Base-by-base conservation (phyloP, 2,329 filamentous ascomycete genomes). In the Microcera coccophila region DNA sequence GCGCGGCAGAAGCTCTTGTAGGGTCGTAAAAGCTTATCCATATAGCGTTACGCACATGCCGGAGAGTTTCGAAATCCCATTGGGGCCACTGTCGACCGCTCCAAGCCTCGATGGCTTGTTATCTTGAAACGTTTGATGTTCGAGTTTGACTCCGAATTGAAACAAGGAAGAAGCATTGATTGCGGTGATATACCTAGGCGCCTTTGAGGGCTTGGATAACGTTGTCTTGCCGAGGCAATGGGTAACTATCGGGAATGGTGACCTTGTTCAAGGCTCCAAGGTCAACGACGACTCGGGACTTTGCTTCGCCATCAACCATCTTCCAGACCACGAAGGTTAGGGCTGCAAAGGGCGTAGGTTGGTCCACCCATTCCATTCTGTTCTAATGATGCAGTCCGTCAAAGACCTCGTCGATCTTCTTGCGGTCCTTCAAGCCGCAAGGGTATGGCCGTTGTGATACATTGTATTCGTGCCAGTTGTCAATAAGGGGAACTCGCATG, bases 221-320 rank as follows among this genome's bases (percentile, higher is more conserved):
- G 4, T 37, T 28, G 28, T 42, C 34, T n/a, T 42, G 14, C 2
- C n/a, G n/a, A n/a, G 34, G 24, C 11, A 42, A 19, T 1, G 19
- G 34, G 14, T 42, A 38, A 15, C 31, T 37, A n/a, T 42, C 18
- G 4, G 26, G 34, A 12, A 42, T 24, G 3, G 14, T 26, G 14
- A 37, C 21, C n/a, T 33, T 37, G 8, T 42, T 42, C 1, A 37
- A 19, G 1, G 33, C 24, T 32, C 39, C 22, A 0, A 42, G 19
- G 19, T 42, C 26, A 4, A 42, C 26, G 8, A 42, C 10, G 7
- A 42, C 14, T 14, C 26, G 26, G 3, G 33, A 24, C 16, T 42
- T 42, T 12, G 22, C 4, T 19, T 42, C 18, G 2, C 39, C n/a
- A 18, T 42, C 37, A 2, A 42, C 39, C 14, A 18, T 37, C n/a